Evolutionary conservation across 1,139 yeast genomes (phyloP).

Genomic region (Kodamaea alishanica): DNA sequence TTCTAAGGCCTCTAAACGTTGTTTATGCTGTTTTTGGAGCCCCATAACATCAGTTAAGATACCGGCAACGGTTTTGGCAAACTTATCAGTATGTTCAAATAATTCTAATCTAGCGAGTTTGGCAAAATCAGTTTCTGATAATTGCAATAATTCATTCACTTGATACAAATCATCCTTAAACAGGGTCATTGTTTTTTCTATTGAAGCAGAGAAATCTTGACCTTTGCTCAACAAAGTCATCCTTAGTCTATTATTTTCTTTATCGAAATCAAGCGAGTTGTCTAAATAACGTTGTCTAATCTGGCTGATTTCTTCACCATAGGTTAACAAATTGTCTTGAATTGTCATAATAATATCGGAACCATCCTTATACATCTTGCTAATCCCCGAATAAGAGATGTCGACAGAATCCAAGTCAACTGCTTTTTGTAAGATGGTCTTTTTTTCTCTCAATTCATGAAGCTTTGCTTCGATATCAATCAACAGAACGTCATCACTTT

Average conservation of each 20-base stretch:
- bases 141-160: slow-evolving; percentile 26
- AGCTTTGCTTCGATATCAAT: slow-evolving; percentile 35
- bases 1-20: slow-evolving; percentile 37
- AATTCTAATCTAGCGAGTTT: slow-evolving; percentile 7
- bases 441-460: slow-evolving; percentile 18
- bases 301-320: slow-evolving; percentile 42
- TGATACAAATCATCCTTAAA: slow-evolving; percentile 34
- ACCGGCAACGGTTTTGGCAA: slow-evolving; percentile 31
- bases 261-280: slow-evolving; percentile 47
- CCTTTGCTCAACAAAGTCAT: slow-evolving; percentile 28
- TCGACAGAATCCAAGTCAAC: slow-evolving; percentile 30
- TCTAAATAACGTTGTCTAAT: slow-evolving; percentile 40
- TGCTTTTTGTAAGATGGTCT: slow-evolving; percentile 19
- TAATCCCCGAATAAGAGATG: slow-evolving; percentile 34
- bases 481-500: slow-evolving; percentile 53
- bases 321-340: slow-evolving; percentile 43
- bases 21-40: slow-evolving; percentile 39
- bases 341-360: slow-evolving; percentile 35
- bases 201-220: slow-evolving; percentile 33
- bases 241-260: slow-evolving; percentile 43
- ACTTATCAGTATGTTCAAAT: slow-evolving; percentile 8
- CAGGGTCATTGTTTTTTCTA: slow-evolving; percentile 32
- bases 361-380: slow-evolving; percentile 40
- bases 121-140: slow-evolving; percentile 25
- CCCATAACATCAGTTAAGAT: slow-evolving; percentile 31